phyloP scores from a whole-genome alignment of 169 alveolate genomes.

The Toxoplasma gondii region DNA sequence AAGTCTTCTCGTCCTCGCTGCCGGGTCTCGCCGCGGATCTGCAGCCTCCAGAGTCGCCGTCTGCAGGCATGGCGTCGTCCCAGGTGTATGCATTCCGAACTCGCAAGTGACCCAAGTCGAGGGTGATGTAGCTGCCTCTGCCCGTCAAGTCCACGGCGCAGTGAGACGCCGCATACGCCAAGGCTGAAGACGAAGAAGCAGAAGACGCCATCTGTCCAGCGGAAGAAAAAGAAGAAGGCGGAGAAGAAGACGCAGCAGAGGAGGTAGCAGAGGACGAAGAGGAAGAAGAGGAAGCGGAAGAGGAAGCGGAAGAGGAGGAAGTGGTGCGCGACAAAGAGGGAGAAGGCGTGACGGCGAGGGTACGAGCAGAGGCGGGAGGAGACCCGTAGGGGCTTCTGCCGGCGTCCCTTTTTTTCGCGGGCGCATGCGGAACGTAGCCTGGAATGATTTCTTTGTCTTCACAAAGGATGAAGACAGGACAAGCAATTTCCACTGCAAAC shows the following conservation, averaged over 20 bases:
- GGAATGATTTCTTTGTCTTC: constrained; percentile 77
- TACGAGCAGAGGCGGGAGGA: neutral
- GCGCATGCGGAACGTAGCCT: constrained; percentile 31
- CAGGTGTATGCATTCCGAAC: constrained; percentile 73
- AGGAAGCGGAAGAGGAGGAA: neutral
- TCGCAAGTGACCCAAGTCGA: constrained; percentile 77
- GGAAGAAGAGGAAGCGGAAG: neutral
- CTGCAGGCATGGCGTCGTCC: constrained; percentile 39
- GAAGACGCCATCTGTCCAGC: neutral
- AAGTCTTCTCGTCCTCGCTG: no score
- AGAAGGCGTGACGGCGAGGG: neutral
- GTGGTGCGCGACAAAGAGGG: neutral
- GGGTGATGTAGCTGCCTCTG: constrained; percentile 73
- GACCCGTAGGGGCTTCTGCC: neutral
- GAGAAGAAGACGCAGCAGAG: neutral
- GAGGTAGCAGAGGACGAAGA: neutral
- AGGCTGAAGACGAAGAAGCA: neutral
- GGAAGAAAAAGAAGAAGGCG: neutral
- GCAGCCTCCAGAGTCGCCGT: no score
- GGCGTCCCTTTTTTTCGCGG: neutral
- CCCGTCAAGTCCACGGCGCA: constrained; percentile 71
- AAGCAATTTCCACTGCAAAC: constrained; percentile 73
- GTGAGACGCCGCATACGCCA: constrained; percentile 24
- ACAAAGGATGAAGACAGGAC: constrained; percentile 75
- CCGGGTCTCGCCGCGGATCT: no score